Conservation (phyloP, 2,329 filamentous ascomycete genomes). For the Colletotrichum sp. region DNA sequence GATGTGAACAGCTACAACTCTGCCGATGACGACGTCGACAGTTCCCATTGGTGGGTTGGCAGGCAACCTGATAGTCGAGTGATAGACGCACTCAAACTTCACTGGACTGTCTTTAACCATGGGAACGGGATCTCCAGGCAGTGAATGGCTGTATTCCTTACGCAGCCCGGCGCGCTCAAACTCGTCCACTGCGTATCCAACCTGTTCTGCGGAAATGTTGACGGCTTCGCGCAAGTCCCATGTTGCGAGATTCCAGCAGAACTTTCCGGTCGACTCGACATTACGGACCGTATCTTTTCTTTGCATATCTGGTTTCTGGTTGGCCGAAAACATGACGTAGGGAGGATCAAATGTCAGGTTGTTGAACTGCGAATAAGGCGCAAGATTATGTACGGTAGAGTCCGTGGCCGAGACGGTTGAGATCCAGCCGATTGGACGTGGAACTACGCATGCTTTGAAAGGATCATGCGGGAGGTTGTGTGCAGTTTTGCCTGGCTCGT, state of each 20-base stretch:
- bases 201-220: slow-evolving; percentile 57
- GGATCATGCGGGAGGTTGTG: slow-evolving; percentile 28
- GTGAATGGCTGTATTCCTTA: slow-evolving; percentile 27
- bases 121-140: slow-evolving; percentile 39
- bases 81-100: slow-evolving; percentile 63
- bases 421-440: slow-evolving; percentile 69
- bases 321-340: slow-evolving; percentile 66
- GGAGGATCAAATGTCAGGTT: slow-evolving; percentile 68
- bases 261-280: slow-evolving; percentile 58
- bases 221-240: slow-evolving; percentile 60
- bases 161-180: slow-evolving; percentile 43
- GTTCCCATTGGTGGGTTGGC: slow-evolving; percentile 63
- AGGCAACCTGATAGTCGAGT: slow-evolving; percentile 58
- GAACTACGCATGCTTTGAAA: slow-evolving; percentile 60
- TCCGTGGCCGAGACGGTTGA: slow-evolving; percentile 54
- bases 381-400: slow-evolving; percentile 52
- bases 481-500: slow-evolving; percentile 23
- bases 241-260: slow-evolving; percentile 66
- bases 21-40: slow-evolving; percentile 62
- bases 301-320: slow-evolving; percentile 50
- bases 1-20: slow-evolving; percentile 63
- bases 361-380: slow-evolving; percentile 67
- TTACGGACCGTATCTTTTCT: slow-evolving; percentile 65
- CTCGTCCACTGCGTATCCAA: slow-evolving; percentile 56
- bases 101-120: slow-evolving; percentile 62